These are phyloP conservation scores for Verticillium klebahnii DNA, from an alignment of 2,329 filamentous ascomycete species.

Conservation along the genomic window DNA sequence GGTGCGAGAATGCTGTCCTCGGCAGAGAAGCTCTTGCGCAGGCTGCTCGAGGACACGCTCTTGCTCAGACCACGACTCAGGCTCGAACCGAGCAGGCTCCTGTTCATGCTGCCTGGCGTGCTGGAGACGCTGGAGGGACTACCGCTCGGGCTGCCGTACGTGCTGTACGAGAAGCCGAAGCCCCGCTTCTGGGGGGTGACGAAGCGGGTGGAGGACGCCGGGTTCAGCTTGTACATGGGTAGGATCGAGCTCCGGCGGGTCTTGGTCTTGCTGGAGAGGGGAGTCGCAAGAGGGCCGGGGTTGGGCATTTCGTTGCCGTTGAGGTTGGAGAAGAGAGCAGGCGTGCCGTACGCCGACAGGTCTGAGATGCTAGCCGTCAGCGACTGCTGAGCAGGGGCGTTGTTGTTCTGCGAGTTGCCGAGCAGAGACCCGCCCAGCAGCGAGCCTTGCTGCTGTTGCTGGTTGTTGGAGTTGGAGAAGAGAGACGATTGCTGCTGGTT, in stretches of 20 bases:
- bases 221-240: slow-evolving; percentile 83
- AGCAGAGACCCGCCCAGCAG: slow-evolving; percentile 53
- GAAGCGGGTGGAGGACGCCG: slow-evolving; percentile 72
- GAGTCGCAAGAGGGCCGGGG: slow-evolving; percentile 87
- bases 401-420: slow-evolving; percentile 45
- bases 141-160: slow-evolving; percentile 74
- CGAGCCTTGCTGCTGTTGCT: slow-evolving; percentile 28
- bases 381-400: slow-evolving; percentile 47
- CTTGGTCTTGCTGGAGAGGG: slow-evolving; percentile 70
- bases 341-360: slow-evolving; percentile 83
- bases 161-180: slow-evolving; percentile 91
- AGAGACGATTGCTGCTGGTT: slow-evolving; percentile 40
- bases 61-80: slow-evolving; percentile 71
- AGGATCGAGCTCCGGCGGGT: slow-evolving; percentile 74
- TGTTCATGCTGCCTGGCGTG: slow-evolving; percentile 63
- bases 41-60: slow-evolving; percentile 82
- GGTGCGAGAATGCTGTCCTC: slow-evolving; percentile 85
- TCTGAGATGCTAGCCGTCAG: slow-evolving; percentile 78
- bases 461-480: slow-evolving; percentile 41
- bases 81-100: slow-evolving; percentile 62
- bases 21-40: slow-evolving; percentile 74
- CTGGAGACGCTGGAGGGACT: slow-evolving; percentile 64
- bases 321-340: slow-evolving; percentile 77
- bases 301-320: slow-evolving; percentile 58
- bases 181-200: slow-evolving; percentile 81